Base-by-base conservation (phyloP, 345 rosid genomes). In the Geranium brycei region DNA sequence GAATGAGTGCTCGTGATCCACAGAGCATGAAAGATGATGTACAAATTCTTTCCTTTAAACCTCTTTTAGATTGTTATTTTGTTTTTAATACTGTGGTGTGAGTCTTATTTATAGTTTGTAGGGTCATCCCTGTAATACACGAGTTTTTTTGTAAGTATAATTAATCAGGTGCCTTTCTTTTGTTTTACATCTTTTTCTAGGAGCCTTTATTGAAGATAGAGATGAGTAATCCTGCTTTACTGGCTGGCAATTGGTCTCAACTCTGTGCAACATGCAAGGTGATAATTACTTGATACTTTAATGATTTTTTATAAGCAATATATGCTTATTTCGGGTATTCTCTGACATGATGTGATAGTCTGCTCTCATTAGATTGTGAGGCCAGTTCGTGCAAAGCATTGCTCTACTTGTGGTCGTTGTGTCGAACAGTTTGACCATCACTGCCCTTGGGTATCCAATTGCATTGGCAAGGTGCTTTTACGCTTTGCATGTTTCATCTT, bases 231-330 rank as follows among this genome's bases (percentile, higher is more conserved):
- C 95, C 92, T 78, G 97, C 92, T 70, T 78, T 93, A 81, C 87
- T 90, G 51, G 86, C 92, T 80, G 96, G 97, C 68, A 90, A 88
- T 74, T 93, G 99, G 97, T 80, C 92, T 67, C 99, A 90, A 81
- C 97, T 93, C 63, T 93, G 99, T 79, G 82, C 96, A 28, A 88
- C 97, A 59, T 93, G 99, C 97, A 93, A 93, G 91, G 97, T 93
- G 75, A 64, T 62, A 64, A 59, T 59, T 31, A 31, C 55, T 68
- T 62, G 19, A 56, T 64, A 5, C 32, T 23, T 47, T 0, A 47
- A 47, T 10, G 11, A 38, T 10, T 38, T 4, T 38, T 38, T 5
- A 5, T 38, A 3, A 10, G 11, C 11, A 38, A 60, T 63, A 57
- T 65, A 19, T 12, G 30, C 35, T 58, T 68, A 57, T 55, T 40